Evolutionary conservation across 331 rosid genomes (phyloP).

Genomic region (Telfairia occidentalis): DNA sequence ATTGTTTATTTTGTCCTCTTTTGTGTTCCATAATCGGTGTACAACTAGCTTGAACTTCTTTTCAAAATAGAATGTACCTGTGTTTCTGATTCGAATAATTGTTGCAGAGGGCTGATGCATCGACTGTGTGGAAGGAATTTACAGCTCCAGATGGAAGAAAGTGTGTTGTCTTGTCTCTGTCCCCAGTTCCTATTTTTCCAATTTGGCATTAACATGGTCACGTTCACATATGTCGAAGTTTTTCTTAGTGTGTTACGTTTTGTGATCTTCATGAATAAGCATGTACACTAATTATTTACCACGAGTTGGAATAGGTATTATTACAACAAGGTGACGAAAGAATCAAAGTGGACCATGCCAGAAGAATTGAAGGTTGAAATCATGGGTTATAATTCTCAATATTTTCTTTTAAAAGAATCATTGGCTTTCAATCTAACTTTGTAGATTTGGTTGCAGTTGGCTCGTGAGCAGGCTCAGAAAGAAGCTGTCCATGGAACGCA

Average conservation of each 20-base stretch:
- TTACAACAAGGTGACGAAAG: slow-evolving; percentile 84
- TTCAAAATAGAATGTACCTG: slow-evolving; percentile 7
- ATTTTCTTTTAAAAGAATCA: background rate
- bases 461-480: slow-evolving; percentile 86
- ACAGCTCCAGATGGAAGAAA: slow-evolving; percentile 89
- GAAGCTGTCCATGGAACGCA: slow-evolving; percentile 42
- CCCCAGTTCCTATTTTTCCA: background rate
- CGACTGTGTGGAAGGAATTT: slow-evolving; percentile 98
- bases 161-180: slow-evolving; percentile 32
- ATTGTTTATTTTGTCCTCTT: slow-evolving; percentile 2
- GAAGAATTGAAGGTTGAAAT: slow-evolving; percentile 79
- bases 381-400: slow-evolving; percentile 3
- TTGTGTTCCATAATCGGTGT: background rate
- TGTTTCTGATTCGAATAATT: slow-evolving; percentile 18
- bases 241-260: background rate
- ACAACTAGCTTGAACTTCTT: slow-evolving; percentile 15
- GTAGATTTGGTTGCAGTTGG: slow-evolving; percentile 50
- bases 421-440: slow-evolving; percentile 9
- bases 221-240: background rate
- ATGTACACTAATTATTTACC: background rate
- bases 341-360: slow-evolving; percentile 94
- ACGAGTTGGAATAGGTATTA: slow-evolving; percentile 55
- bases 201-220: background rate
- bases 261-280: slow-evolving; percentile 1
- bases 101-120: slow-evolving; percentile 95